phyloP scores from a whole-genome alignment of 805 yeast species.

The Teunomyces stri region DNA sequence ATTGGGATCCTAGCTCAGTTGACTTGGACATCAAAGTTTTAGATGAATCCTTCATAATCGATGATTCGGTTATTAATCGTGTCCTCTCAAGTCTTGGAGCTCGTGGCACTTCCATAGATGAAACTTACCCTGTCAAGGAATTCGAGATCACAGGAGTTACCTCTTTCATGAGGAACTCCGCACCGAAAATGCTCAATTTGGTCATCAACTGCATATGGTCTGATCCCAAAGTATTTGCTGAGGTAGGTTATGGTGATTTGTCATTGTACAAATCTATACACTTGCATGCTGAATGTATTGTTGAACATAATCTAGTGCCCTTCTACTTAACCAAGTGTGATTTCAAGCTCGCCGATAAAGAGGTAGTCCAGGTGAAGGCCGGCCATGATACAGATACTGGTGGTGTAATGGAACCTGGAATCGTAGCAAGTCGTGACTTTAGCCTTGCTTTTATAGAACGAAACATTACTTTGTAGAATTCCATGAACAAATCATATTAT shows the following conservation, averaged over 20 bases:
- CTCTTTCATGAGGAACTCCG: constrained; percentile 45
- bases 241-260: constrained; percentile 5
- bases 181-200: constrained; percentile 26
- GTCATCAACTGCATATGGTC: constrained; percentile 15
- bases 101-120: constrained; percentile 9
- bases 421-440: constrained; percentile 40
- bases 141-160: constrained; percentile 52
- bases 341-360: constrained; percentile 26
- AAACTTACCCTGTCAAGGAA: constrained; percentile 9
- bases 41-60: constrained; percentile 16
- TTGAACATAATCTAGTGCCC: constrained; percentile 47
- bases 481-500: constrained; percentile 1
- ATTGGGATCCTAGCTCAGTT: constrained; percentile 13
- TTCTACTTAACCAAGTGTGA: constrained; percentile 44
- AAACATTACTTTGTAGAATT: constrained; percentile 7
- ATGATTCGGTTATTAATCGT: constrained; percentile 16
- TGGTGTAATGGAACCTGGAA: constrained; percentile 35
- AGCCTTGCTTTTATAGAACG: constrained; percentile 37
- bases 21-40: constrained; percentile 17
- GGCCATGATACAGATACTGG: constrained; percentile 12
- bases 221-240: constrained; percentile 7
- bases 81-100: constrained; percentile 27
- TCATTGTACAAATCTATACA: constrained; percentile 15
- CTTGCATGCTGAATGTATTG: constrained; percentile 42
- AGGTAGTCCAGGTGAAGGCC: constrained; percentile 13